A percentile compares a stretch with the other conserved stretches of the same genome.
Evolutionary conservation across 495 filamentous ascomycete genomes (phyloP).

Genomic region (Symbiotaphrina buchneri): DNA sequence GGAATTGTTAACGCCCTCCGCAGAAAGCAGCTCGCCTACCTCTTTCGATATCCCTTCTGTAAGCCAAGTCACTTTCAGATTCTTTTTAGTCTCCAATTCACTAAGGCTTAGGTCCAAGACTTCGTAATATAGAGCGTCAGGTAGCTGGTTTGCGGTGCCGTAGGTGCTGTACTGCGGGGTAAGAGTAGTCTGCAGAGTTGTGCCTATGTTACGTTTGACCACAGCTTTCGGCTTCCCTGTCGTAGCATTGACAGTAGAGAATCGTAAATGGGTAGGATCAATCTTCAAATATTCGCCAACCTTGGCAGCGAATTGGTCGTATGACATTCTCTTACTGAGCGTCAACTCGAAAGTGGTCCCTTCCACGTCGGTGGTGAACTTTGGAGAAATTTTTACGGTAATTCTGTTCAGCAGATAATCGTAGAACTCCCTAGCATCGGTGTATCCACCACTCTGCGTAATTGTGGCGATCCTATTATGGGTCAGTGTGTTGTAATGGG

Average conservation of each 20-base stretch:
- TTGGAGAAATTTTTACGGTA: constrained; percentile 42
- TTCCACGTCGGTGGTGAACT: constrained; percentile 19
- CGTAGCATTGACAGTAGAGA: constrained; percentile 57
- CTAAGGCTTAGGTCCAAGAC: constrained; percentile 81
- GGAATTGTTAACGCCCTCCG: too few species aligned
- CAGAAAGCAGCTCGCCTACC: constrained; percentile 23
- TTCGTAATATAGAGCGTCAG: constrained; percentile 72
- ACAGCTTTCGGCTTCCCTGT: constrained; percentile 49
- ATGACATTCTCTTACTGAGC: constrained; percentile 69
- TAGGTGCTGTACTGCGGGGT: constrained; percentile 38
- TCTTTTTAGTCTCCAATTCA: constrained; percentile 80
- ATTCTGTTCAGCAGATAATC: constrained; percentile 77
- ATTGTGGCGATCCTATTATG: constrained; percentile 7
- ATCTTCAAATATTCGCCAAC: constrained; percentile 63
- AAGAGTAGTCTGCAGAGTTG: constrained; percentile 49
- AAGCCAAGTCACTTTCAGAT: constrained; percentile 57
- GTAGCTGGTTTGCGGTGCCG: constrained; percentile 38
- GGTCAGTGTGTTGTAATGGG: constrained; percentile 2
- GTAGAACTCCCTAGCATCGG: constrained; percentile 67
- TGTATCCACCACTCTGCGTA: constrained; percentile 19
- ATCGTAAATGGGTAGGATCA: constrained; percentile 69
- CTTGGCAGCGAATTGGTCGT: constrained; percentile 73
- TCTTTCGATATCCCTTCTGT: constrained; percentile 83
- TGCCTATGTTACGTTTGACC: constrained; percentile 45
- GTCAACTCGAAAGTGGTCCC: constrained; percentile 44